Base-by-base conservation (phyloP, 495 filamentous ascomycete genomes). In the Apiosordaria backusii region DNA sequence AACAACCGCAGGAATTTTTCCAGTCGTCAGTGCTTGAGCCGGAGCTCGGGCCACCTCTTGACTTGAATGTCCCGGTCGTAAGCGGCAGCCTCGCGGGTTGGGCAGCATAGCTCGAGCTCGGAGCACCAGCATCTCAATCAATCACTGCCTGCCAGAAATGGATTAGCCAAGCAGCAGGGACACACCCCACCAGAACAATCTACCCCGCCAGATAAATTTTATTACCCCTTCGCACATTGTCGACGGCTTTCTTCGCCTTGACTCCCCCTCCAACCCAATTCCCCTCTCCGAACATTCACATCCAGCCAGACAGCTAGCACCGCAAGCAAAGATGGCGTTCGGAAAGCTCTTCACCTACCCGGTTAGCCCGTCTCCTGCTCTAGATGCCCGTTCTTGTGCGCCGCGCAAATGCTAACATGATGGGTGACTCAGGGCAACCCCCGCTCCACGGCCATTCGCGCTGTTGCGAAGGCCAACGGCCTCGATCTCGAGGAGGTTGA, bases 391-490 rank as follows among this genome's bases (percentile, higher is more conserved):
- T 27, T 50, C 25, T 19, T 57, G 13, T 59, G 23, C 13, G 50
- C 29, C 68, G 70, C 74, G 58, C 61, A 66, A 59, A 60, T 59
- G 68, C 75, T 81, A 63, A 81, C 74, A 53, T 67, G 66, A 50
- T 21, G 68, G 60, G 25, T 69, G 67, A 60, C 69, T 58, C 72
- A 97, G 95, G 85, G 83, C 72, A 97, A 98, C 85, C 81, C 88
- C 81, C 93, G 95, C 83, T 90, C 92, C 75, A 92, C 91, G 77
- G 85, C 86, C 71, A 88, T 96, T 81, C 85, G 87, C 75, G 93
- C 92, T 73, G 92, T 97, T 73, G 96, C 95, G 68, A 97, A 97
- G 87, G 92, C 89, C 78, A 98, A 98, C 82, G 87, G 89, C 74
- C 85, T 99, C 71, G 91, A 97, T 62, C 74, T 99, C 68, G 91